phyloP scores from a whole-genome alignment of 768 basidiomycete species.

The Suillus lakei region DNA sequence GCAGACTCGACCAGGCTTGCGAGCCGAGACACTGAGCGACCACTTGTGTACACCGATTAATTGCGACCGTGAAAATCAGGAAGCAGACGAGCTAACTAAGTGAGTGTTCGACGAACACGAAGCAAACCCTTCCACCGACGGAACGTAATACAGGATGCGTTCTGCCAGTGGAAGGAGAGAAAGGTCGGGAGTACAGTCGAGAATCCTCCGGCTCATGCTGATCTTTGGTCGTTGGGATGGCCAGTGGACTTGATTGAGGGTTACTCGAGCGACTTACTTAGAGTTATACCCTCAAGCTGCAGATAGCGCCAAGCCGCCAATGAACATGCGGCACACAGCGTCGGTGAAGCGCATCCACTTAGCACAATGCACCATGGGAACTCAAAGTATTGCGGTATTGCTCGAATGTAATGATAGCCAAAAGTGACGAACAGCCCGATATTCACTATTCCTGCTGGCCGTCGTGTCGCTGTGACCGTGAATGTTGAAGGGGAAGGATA shows the following conservation, averaged over 20 bases:
- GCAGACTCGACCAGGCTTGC: constrained; percentile 5
- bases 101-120: not conserved
- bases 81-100: not conserved
- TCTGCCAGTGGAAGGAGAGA: not conserved
- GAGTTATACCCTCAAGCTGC: not conserved
- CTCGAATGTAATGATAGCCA: not conserved
- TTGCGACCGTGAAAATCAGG: not conserved
- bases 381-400: not conserved
- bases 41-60: not conserved
- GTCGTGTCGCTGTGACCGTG: not conserved
- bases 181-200: not conserved
- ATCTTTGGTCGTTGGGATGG: not conserved
- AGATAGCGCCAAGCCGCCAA: not conserved
- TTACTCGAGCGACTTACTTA: not conserved
- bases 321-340: not conserved
- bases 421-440: not conserved
- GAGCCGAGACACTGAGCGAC: not conserved
- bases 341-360: not conserved
- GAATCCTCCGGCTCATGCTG: constrained; percentile 1
- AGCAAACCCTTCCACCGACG: not conserved
- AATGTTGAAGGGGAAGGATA: not conserved
- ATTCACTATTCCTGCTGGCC: not conserved
- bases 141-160: not conserved
- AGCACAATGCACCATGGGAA: not conserved
- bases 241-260: no score